A percentile compares a stretch with the other conserved stretches of the same genome.
Conservation (phyloP, 371 early-diverging fungal genomes). For the Apophysomyces elegans region DNA sequence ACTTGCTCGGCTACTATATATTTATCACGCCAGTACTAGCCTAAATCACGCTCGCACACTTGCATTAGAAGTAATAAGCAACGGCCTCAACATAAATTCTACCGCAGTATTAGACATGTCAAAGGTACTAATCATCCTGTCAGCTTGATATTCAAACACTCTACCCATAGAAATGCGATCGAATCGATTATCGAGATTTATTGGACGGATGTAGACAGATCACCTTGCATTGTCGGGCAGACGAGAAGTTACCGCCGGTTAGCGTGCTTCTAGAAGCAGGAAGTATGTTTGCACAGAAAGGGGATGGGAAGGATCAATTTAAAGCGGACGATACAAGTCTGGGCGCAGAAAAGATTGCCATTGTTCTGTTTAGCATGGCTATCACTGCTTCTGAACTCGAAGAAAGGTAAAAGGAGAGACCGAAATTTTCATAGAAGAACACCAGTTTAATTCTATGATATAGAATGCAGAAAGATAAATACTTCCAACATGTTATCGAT, state of each 20-base stretch:
- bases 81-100: conserved; percentile 26
- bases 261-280: conserved; percentile 26
- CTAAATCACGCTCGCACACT: conserved; percentile 11
- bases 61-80: conserved; percentile 23
- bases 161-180: background rate
- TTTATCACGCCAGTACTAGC: conserved; percentile 25
- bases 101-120: conserved; percentile 19
- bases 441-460: background rate
- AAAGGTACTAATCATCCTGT: conserved; percentile 15
- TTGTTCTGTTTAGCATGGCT: conserved; percentile 23
- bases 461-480: background rate
- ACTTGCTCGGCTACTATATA: conserved; percentile 33
- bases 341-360: conserved; percentile 17
- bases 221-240: background rate
- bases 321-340: background rate
- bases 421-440: conserved; percentile 4
- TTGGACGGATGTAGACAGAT: background rate
- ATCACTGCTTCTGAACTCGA: conserved; percentile 20
- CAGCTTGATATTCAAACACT: no score
- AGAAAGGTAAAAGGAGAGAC: background rate
- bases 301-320: conserved; percentile 8
- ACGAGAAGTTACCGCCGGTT: background rate
- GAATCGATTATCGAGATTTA: background rate
- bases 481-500: background rate
- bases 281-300: conserved; percentile 27